A percentile compares a stretch with the other conserved stretches of the same genome.
These are phyloP conservation scores for Starmerella gropengiesseri DNA, from an alignment of 805 yeast species.

Conservation along the genomic window DNA sequence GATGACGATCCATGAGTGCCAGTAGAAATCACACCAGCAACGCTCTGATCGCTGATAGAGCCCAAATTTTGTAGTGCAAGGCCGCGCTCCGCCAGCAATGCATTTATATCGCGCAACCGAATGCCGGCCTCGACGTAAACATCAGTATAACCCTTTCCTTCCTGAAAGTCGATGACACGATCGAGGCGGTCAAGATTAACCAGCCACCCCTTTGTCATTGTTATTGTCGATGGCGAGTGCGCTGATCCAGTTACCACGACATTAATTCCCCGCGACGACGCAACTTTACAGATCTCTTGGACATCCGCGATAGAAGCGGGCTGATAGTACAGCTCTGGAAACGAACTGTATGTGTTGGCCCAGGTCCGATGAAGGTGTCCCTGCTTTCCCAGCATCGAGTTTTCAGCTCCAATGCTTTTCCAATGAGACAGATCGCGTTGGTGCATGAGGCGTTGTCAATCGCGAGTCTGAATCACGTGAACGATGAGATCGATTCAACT, in stretches of 20 bases:
- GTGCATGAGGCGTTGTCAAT: constrained; percentile 2
- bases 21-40: constrained; percentile 92
- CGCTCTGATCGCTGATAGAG: constrained; percentile 83
- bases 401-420: not conserved
- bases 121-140: constrained; percentile 92
- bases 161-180: constrained; percentile 39
- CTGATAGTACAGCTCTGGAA: constrained; percentile 69
- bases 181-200: constrained; percentile 71
- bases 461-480: too few species aligned
- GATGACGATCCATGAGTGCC: constrained; percentile 97
- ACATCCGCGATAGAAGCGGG: constrained; percentile 66
- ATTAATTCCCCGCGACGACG: constrained; percentile 49
- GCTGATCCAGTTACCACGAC: constrained; percentile 84
- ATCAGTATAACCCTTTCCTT: constrained; percentile 61
- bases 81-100: constrained; percentile 47
- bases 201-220: constrained; percentile 81
- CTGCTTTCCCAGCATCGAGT: constrained; percentile 14
- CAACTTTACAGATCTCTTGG: constrained; percentile 51
- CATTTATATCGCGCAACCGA: constrained; percentile 63
- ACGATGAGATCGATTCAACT: too few species aligned
- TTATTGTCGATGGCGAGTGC: constrained; percentile 86
- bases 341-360: constrained; percentile 81
- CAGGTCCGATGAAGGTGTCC: constrained; percentile 49
- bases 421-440: not conserved
- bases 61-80: constrained; percentile 86